Evolutionary conservation across 2,329 filamentous ascomycete genomes (phyloP), one percentile per base, ranked within the genome.

Genomic region (Metarhizium guizhouense): DNA sequence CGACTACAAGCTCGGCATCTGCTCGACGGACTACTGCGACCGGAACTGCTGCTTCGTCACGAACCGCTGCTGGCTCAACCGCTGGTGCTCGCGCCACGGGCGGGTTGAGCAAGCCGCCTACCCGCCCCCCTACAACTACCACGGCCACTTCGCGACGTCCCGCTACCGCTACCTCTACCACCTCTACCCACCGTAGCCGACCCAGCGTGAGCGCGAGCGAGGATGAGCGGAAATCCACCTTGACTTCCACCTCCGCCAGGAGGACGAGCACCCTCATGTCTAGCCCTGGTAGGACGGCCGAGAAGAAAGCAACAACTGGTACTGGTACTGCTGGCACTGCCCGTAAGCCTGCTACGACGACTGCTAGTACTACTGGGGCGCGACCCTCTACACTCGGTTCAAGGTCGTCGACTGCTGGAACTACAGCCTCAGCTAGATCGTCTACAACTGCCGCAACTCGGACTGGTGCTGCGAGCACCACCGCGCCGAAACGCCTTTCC

Each of bases 401-500:
- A 6, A 67, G 68, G 57, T 65, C 72, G 2, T 63, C 64, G 2
- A 51, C 65, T 54, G 51, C 62, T 58, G 58, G 63, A 54, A 60
- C 67, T 2, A 54, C 65, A 25, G 48, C 64, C 59, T 64, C 70
- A 42, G 63, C 68, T 18, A 67, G 74, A 43, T 70, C 70, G 57
- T 65, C 75, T 4, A 57, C 57, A 25, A 36, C 69, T n/a, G 25
- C 25, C 25, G 60, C 67, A 18, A 67, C 66, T 20, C 67, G 70
- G 51, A 62, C 70, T n/a, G 67, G 74, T 10, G 66, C 71, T n/a
- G 64, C 70, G 18, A 60, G 70, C 6, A 72, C 76, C 2, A 71
- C 76, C 42, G 76, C 81, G 47, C 73, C 76, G 65, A 86, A 84
- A 71, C 75, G 82, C 34, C 69, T 85, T 18, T 84, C 83, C 10